Evolutionary conservation across 257 asterid genomes (phyloP).

Genomic region (Nicotiana attenuata): DNA sequence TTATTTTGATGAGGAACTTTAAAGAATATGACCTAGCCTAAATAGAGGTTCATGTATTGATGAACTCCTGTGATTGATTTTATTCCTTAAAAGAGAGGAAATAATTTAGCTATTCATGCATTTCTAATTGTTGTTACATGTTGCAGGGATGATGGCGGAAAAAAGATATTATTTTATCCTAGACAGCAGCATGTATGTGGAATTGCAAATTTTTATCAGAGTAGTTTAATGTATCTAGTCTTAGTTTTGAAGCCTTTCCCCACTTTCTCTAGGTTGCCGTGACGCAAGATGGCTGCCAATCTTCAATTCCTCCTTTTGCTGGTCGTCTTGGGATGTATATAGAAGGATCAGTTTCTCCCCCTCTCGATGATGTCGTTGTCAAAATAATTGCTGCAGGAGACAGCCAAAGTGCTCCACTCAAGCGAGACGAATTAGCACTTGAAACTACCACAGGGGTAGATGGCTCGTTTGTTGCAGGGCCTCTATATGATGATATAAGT

Average conservation of each 20-base stretch:
- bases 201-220: constrained; percentile 14
- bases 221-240: neutral
- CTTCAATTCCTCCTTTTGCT: constrained; percentile 62
- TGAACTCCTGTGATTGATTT: neutral
- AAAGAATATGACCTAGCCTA: neutral
- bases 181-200: constrained; percentile 64
- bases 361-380: constrained; percentile 70
- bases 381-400: constrained; percentile 62
- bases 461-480: constrained; percentile 82
- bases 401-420: constrained; percentile 57
- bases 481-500: constrained; percentile 84
- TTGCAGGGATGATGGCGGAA: constrained; percentile 58
- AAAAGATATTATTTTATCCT: constrained; percentile 75
- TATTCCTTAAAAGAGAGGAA: neutral
- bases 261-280: constrained; percentile 58
- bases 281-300: constrained; percentile 72
- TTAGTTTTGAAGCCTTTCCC: constrained; percentile 16
- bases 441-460: constrained; percentile 64
- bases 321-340: constrained; percentile 80
- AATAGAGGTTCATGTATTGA: neutral
- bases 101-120: neutral
- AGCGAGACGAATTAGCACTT: constrained; percentile 64
- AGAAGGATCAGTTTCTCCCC: constrained; percentile 92
- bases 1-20: neutral
- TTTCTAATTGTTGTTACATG: constrained; percentile 21